Percentiles rank a stretch among this genome's conserved stretches.
Conservation (phyloP, 306 rosid genomes). For the Castanospermum australe region DNA sequence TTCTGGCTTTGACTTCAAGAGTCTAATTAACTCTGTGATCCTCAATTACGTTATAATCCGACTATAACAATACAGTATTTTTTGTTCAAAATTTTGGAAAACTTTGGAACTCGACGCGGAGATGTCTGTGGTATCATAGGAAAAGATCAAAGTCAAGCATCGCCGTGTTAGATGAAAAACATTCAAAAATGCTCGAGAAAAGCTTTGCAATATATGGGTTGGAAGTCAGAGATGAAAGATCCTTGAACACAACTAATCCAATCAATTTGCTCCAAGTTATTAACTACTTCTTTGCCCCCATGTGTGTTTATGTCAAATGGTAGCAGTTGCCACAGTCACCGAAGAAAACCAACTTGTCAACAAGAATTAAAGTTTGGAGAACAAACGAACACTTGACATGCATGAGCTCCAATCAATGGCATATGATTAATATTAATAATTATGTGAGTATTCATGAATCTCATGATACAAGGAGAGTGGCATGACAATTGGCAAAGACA, state of each 20-base stretch:
- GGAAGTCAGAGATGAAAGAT: background rate
- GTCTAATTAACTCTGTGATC: background rate
- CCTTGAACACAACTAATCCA: constrained; percentile 23
- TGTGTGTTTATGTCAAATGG: constrained; percentile 30
- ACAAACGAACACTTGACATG: background rate
- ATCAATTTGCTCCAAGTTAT: background rate
- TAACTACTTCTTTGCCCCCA: constrained; percentile 43
- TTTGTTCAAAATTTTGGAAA: background rate
- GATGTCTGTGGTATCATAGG: background rate
- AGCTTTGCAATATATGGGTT: background rate
- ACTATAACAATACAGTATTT: background rate
- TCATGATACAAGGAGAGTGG: background rate
- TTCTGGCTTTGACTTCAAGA: background rate
- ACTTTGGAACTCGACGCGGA: background rate
- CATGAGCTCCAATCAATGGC: background rate
- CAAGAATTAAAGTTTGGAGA: background rate
- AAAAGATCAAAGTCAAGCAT: constrained; percentile 2
- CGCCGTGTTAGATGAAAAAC: background rate
- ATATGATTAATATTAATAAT: background rate
- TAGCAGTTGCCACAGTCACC: constrained; percentile 15
- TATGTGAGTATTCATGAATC: background rate
- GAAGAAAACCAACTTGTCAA: constrained; percentile 15
- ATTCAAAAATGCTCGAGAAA: constrained; percentile 7
- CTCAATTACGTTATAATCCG: background rate
- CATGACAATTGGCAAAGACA: background rate